These are phyloP conservation scores for Annulohypoxylon stygium DNA, from an alignment of 495 filamentous ascomycete species.

Conservation along the genomic window DNA sequence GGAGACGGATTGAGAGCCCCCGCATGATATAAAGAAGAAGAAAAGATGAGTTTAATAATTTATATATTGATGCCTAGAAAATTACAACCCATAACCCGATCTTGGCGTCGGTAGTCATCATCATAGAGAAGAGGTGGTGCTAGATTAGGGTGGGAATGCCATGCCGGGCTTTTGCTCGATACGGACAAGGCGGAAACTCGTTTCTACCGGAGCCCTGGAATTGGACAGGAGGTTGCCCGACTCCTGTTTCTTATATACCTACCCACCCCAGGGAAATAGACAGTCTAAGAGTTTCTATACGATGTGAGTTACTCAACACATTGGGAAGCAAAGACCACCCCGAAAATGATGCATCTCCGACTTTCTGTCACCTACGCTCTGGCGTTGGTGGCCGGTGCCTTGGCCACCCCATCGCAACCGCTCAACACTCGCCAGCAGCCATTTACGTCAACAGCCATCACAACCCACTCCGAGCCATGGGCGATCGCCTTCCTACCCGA, in stretches of 20 bases:
- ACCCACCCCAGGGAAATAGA: constrained; percentile 45
- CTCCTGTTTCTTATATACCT: constrained; percentile 52
- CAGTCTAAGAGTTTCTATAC: constrained; percentile 44
- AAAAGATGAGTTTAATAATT: constrained; percentile 41
- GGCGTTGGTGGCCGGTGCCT: constrained; percentile 52
- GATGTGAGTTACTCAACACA: constrained; percentile 47
- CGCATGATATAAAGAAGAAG: constrained; percentile 68
- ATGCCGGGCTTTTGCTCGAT: constrained; percentile 42
- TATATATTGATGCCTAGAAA: constrained; percentile 46
- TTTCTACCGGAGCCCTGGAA: constrained; percentile 46
- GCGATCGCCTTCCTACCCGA: constrained; percentile 56
- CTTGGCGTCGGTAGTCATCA: constrained; percentile 46
- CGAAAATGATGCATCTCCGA: constrained; percentile 53
- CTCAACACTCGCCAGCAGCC: constrained; percentile 52
- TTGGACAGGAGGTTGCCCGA: constrained; percentile 46
- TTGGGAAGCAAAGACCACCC: constrained; percentile 45
- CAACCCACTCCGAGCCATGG: constrained; percentile 52
- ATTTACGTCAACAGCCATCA: constrained; percentile 52
- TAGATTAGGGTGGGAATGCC: constrained; percentile 45
- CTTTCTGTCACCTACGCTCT: constrained; percentile 53
- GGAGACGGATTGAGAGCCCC: constrained; percentile 87
- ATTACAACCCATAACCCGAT: constrained; percentile 34
- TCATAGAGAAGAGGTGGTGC: constrained; percentile 38
- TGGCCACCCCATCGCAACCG: constrained; percentile 50
- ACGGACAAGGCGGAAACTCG: constrained; percentile 30